phyloP scores from a whole-genome alignment of 164 flowering plant genomes.

The Umbilicus rupestris region DNA sequence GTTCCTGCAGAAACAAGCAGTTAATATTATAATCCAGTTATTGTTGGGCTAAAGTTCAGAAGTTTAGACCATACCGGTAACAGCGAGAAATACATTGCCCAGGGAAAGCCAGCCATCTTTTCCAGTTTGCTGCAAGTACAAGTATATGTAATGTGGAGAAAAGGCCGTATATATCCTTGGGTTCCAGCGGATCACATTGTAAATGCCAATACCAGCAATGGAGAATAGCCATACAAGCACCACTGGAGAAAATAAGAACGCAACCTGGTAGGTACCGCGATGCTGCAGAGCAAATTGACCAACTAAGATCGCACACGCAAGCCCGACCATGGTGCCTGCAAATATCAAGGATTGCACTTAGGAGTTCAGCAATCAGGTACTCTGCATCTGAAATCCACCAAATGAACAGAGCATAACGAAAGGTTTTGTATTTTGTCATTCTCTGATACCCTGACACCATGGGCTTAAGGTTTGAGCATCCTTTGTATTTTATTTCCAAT shows the following conservation, averaged over 20 bases:
- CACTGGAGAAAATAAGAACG: constrained; percentile 55
- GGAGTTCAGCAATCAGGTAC: constrained; percentile 2
- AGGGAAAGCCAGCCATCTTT: constrained; percentile 64
- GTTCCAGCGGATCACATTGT: constrained; percentile 57
- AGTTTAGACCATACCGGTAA: constrained; percentile 35
- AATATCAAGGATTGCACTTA: neutral
- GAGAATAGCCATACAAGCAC: constrained; percentile 47
- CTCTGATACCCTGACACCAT: neutral
- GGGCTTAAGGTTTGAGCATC: neutral
- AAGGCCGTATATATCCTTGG: constrained; percentile 42
- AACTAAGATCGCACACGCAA: constrained; percentile 42
- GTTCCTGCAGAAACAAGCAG: constrained; percentile 32
- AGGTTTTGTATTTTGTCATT: neutral
- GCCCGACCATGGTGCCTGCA: constrained; percentile 34
- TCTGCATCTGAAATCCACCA: neutral
- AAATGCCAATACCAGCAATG: constrained; percentile 44
- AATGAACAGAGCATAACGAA: neutral
- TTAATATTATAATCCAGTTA: constrained; percentile 8
- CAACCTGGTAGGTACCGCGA: constrained; percentile 46
- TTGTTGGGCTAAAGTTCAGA: constrained; percentile 3
- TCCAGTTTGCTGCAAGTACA: constrained; percentile 49
- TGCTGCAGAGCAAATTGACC: constrained; percentile 60
- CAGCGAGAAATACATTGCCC: constrained; percentile 50
- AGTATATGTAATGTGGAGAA: constrained; percentile 52
- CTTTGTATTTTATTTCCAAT: neutral